Evolutionary conservation across 768 basidiomycete species (phyloP).

Genomic region (Leccinum rimulosum): DNA sequence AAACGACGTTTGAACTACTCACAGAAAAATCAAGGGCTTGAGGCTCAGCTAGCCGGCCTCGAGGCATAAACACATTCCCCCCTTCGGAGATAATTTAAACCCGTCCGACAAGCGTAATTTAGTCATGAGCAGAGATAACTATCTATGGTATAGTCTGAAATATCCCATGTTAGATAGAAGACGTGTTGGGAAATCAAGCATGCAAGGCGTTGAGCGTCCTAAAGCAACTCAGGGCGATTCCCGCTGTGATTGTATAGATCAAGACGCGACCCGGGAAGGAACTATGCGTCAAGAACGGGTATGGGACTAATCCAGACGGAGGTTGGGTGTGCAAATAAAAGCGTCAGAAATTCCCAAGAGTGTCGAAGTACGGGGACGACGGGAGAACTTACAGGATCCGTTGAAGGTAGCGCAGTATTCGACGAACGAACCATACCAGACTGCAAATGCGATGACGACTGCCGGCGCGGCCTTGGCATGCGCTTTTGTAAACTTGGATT

Average conservation of each 20-base stretch:
- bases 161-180: not conserved
- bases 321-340: not conserved
- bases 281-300: constrained; percentile 75
- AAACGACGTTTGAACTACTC: constrained; percentile 1
- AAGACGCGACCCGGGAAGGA: constrained; percentile 46
- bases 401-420: constrained; percentile 67
- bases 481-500: constrained; percentile 47
- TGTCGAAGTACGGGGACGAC: not conserved
- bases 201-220: constrained; percentile 59
- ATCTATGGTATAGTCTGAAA: not conserved
- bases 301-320: constrained; percentile 54
- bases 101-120: not conserved
- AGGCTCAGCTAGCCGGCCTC: not conserved
- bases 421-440: constrained; percentile 61
- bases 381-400: constrained; percentile 51
- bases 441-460: constrained; percentile 23
- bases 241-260: constrained; percentile 57
- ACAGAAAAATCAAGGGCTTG: not conserved
- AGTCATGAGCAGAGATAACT: not conserved
- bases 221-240: constrained; percentile 56
- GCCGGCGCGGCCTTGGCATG: constrained; percentile 16
- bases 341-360: not conserved
- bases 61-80: not conserved
- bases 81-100: not conserved
- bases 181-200: constrained; percentile 12